Base-by-base conservation (phyloP, 2,329 filamentous ascomycete species). In the Trichoderma pleuroti region DNA sequence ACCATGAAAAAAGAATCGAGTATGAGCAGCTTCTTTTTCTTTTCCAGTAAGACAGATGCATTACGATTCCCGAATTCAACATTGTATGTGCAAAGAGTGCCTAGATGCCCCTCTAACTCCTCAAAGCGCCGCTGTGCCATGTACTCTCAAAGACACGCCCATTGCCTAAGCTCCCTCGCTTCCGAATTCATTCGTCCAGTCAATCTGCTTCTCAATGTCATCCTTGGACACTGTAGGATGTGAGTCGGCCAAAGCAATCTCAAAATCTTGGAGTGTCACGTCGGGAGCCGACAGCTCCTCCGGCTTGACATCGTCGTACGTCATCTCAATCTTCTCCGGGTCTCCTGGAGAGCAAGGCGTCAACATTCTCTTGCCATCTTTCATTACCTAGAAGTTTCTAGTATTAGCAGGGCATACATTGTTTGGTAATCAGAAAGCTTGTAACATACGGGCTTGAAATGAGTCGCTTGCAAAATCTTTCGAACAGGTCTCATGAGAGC, bases 331-430 rank as follows among this genome's bases (percentile, higher is more conserved):
- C 21, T 94, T 95, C 16, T 93, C 91, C 0, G 86, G 82, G 75
- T 98, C 95, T 49, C 96, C 96, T 0, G 96, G 97, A 4, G 94
- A 98, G 84, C 96, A 99, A 0, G 96, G 97, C 0, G 94, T 98
- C 72, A 93, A 80, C 80, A 90, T 93, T 71, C 87, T 85, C 71
- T 84, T 80, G 42, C 86, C 88, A 28, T 97, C 91, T 70, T 90
- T 86, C 75, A 86, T 87, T 36, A 97, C 90, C 92, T 95, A 73
- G 26, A 59, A 16, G 26, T 12, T 21, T 71, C 75, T 73, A 77
- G 74, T 36, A 24, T 68, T 21, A 68, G 65, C 21, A 52, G 10
- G 56, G 28, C 26, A 28, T 12, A 10, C n/a, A n/a, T n/a, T n/a
- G 5, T 14, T 21, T 1, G 3, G 32, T 77, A 14, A 7, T 26